Percentiles rank a stretch among this genome's conserved stretches.
phyloP scores from a whole-genome alignment of 441 rosid genomes.

The Brassica hybrid region DNA sequence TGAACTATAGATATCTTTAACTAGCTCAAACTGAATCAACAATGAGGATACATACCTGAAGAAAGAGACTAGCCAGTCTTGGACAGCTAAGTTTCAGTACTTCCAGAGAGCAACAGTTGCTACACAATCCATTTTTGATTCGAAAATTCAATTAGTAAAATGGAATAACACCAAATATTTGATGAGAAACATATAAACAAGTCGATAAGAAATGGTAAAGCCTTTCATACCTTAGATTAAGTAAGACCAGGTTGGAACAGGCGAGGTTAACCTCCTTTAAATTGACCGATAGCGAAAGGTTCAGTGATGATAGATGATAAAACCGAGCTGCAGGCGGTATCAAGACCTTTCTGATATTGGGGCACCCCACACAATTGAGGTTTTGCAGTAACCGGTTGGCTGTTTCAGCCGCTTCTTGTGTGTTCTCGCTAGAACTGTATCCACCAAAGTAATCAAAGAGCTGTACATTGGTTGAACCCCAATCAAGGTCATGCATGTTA shows the following conservation, averaged over 20 bases:
- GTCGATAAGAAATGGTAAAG: not conserved
- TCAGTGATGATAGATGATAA: no score
- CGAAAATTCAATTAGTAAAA: constrained; percentile 9
- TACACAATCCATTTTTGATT: constrained; percentile 40
- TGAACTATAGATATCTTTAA: not conserved
- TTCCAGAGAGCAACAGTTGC: constrained; percentile 91
- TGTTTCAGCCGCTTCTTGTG: not conserved
- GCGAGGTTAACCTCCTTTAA: no score
- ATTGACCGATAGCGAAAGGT: no score
- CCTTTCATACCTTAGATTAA: constrained; percentile 73
- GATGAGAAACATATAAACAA: no score
- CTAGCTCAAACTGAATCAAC: not conserved
- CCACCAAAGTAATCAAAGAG: constrained; percentile 32
- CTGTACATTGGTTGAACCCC: constrained; percentile 65
- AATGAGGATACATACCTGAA: constrained; percentile 17
- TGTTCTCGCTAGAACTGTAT: no score
- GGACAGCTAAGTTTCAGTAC: constrained; percentile 83
- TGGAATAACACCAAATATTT: not conserved
- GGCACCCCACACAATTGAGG: no score
- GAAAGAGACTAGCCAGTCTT: constrained; percentile 82
- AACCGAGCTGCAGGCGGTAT: no score
- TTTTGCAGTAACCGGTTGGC: no score
- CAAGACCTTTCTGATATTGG: no score
- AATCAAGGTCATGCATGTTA: constrained; percentile 67
- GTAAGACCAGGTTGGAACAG: constrained; percentile 73